phyloP scores from a whole-genome alignment of 2,329 filamentous ascomycete genomes.

The Xenoacremonium recifei region DNA sequence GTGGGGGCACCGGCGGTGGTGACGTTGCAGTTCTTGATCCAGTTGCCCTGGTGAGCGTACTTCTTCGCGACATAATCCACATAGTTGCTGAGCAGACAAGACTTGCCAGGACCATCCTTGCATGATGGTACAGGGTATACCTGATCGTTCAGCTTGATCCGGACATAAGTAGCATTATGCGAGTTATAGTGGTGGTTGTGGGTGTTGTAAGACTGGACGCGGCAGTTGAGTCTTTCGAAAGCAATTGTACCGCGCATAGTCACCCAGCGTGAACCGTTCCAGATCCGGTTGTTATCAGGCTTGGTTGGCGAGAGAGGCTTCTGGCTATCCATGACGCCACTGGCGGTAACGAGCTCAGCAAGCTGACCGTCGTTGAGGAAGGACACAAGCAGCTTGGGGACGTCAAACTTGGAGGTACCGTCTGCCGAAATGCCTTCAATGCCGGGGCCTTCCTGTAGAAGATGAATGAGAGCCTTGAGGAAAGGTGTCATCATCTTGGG shows the following conservation, averaged over 20 bases:
- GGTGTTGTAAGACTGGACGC: slow-evolving; percentile 6
- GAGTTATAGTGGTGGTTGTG: slow-evolving; percentile 6
- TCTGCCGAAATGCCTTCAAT: slow-evolving; percentile 45
- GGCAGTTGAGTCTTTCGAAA: slow-evolving; percentile 61
- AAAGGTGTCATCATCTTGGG: slow-evolving; percentile 62
- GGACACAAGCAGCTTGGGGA: slow-evolving; percentile 57
- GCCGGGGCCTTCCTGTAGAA: slow-evolving; percentile 52
- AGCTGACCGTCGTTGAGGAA: slow-evolving; percentile 69
- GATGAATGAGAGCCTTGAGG: slow-evolving; percentile 50
- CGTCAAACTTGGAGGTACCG: slow-evolving; percentile 40
- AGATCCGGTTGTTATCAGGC: slow-evolving; percentile 49
- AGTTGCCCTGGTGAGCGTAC: slow-evolving; percentile 45
- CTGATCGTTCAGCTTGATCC: slow-evolving; percentile 60
- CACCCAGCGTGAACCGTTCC: slow-evolving; percentile 53
- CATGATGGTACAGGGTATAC: slow-evolving; percentile 58
- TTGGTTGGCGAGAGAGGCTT: slow-evolving; percentile 44
- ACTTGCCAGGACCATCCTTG: slow-evolving; percentile 52
- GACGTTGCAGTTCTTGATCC: slow-evolving; percentile 47
- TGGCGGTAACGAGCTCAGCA: slow-evolving; percentile 57
- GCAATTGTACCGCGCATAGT: slow-evolving; percentile 65
- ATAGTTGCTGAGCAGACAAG: slow-evolving; percentile 49
- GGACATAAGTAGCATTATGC: slow-evolving; percentile 48
- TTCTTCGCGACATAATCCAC: slow-evolving; percentile 28
- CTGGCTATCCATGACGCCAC: slow-evolving; percentile 61
- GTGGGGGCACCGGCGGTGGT: slow-evolving; percentile 38